Percentiles rank a stretch among this genome's conserved stretches.
Evolutionary conservation across 306 rosid genomes (phyloP).

Genomic region (Pachyrhizus erosus): DNA sequence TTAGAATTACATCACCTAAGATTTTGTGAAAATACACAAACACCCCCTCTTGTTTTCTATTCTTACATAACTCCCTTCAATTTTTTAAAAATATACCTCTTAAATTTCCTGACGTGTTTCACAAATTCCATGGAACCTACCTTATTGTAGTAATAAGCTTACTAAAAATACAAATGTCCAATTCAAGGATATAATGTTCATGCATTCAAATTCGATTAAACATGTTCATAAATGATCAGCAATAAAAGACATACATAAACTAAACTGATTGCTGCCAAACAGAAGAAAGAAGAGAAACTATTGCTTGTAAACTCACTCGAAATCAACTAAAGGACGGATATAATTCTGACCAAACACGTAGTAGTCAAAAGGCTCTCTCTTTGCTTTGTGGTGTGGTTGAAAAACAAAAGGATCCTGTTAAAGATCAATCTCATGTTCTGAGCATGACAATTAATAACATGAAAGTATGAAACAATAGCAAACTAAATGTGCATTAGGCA

Average conservation of each 20-base stretch:
- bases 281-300: conserved; percentile 41
- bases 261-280: conserved; percentile 22
- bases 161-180: conserved; percentile 3
- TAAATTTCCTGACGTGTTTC: background rate
- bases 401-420: conserved; percentile 94
- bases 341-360: conserved; percentile 90
- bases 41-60: no score
- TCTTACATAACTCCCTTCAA: no score
- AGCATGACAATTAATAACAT: conserved; percentile 28
- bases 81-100: no score
- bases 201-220: conserved; percentile 19
- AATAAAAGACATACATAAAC: conserved; percentile 36
- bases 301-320: conserved; percentile 64
- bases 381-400: conserved; percentile 84
- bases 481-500: conserved; percentile 24
- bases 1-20: no score
- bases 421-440: conserved; percentile 48
- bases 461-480: conserved; percentile 22
- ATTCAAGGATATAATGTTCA: background rate
- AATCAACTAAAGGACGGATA: conserved; percentile 91
- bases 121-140: background rate
- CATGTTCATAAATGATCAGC: background rate
- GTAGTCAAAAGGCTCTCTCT: conserved; percentile 97
- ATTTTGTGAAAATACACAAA: no score
- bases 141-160: conserved; percentile 8